Evolutionary conservation across 2,329 filamentous ascomycete genomes (phyloP).

Genomic region (Fusarium sp.): DNA sequence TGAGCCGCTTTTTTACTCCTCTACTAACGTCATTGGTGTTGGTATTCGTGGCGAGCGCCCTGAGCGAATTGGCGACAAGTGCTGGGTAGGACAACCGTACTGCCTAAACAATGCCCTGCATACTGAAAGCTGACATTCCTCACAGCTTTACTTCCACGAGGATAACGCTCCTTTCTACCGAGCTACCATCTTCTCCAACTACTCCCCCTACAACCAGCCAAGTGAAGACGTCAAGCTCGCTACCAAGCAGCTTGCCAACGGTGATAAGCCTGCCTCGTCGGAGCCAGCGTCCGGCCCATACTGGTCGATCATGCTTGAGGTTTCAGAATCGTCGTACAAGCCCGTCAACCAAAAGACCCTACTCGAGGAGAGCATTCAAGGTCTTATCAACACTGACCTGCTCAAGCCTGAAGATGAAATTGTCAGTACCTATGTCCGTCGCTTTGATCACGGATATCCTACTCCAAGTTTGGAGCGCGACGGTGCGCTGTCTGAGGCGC

Average conservation of each 20-base stretch:
- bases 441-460: conserved; percentile 98
- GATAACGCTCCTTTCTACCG: conserved; percentile 99
- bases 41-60: conserved; percentile 93
- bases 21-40: conserved; percentile 96
- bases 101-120: no score
- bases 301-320: conserved; percentile 99
- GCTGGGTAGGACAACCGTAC: conserved; percentile 71
- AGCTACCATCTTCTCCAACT: conserved; percentile 99
- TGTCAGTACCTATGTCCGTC: conserved; percentile 97
- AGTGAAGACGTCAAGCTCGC: conserved; percentile 85
- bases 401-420: conserved; percentile 92
- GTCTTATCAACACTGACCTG: conserved; percentile 99
- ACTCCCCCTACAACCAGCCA: conserved; percentile 98
- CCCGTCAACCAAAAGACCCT: conserved; percentile 89
- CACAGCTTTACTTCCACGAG: conserved; percentile 92
- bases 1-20: conserved; percentile 96
- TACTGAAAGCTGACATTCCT: no score
- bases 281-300: conserved; percentile 91
- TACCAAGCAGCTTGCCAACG: conserved; percentile 87
- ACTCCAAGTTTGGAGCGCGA: conserved; percentile 96
- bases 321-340: conserved; percentile 97
- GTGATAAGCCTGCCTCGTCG: conserved; percentile 81
- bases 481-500: conserved; percentile 90
- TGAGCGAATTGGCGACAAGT: conserved; percentile 98
- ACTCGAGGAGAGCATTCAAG: conserved; percentile 92